Evolutionary conservation across 2,329 filamentous ascomycete species (phyloP).

Genomic region (Talaromyces sp.): DNA sequence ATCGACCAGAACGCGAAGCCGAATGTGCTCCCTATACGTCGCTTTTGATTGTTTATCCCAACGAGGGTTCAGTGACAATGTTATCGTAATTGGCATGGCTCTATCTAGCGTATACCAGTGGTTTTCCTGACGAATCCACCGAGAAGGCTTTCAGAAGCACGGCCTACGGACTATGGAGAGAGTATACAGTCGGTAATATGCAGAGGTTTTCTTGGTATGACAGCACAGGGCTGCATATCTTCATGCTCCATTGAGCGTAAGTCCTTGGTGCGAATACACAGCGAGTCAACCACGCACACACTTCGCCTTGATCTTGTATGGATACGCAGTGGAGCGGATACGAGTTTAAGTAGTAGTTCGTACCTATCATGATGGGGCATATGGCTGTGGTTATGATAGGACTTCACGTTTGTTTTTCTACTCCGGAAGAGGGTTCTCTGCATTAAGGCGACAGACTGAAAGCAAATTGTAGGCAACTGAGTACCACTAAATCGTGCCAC

Average conservation of each 20-base stretch:
- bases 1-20: neutral
- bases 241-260: neutral
- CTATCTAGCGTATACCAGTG: neutral
- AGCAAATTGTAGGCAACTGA: neutral
- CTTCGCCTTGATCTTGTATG: neutral
- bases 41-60: neutral
- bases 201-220: neutral
- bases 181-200: neutral
- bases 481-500: neutral
- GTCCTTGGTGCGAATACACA: neutral
- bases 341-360: neutral
- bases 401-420: too few species aligned
- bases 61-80: neutral
- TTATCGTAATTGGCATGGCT: neutral
- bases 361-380: neutral
- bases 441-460: neutral
- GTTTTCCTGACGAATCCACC: neutral
- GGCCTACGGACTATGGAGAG: too few species aligned
- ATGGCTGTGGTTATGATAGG: neutral
- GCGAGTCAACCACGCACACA: neutral
- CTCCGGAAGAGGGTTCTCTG: neutral
- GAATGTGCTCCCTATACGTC: neutral
- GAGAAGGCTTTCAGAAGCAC: neutral
- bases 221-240: neutral
- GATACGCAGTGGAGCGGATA: neutral